These are phyloP conservation scores for Barnettozyma siamensis DNA, from an alignment of 805 yeast genomes.

Conservation along the genomic window DNA sequence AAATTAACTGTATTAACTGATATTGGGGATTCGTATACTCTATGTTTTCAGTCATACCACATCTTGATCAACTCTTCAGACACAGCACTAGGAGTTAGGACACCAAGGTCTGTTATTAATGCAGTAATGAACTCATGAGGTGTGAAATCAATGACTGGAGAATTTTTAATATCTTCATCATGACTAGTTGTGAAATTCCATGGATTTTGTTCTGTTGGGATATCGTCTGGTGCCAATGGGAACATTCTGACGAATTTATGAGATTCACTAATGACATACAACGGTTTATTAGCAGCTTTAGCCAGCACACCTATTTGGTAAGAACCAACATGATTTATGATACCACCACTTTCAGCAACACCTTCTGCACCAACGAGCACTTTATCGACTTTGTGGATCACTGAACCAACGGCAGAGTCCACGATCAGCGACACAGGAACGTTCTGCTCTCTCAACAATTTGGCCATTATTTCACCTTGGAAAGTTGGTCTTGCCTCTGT, in stretches of 20 bases:
- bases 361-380: constrained; percentile 98
- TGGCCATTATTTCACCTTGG: constrained; percentile 69
- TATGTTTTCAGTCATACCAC: constrained; percentile 82
- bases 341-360: constrained; percentile 98
- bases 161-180: constrained; percentile 32
- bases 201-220: constrained; percentile 54
- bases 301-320: constrained; percentile 94
- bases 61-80: constrained; percentile 97
- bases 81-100: constrained; percentile 94
- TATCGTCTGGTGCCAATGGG: constrained; percentile 89
- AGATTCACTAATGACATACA: constrained; percentile 89
- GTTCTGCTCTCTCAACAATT: constrained; percentile 56
- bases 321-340: constrained; percentile 90
- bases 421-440: constrained; percentile 86
- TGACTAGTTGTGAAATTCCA: constrained; percentile 38
- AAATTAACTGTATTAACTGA: no score
- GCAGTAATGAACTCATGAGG: constrained; percentile 96
- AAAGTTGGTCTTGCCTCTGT: constrained; percentile 89
- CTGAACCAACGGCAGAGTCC: constrained; percentile 91
- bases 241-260: constrained; percentile 96
- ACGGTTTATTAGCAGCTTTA: constrained; percentile 82
- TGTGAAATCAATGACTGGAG: constrained; percentile 80
- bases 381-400: constrained; percentile 86
- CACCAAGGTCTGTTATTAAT: constrained; percentile 92
- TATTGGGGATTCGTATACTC: no score